Percentiles rank a stretch among this genome's conserved stretches.
Conservation (phyloP, 2,329 filamentous ascomycete species). For the Aspergillus hortae region DNA sequence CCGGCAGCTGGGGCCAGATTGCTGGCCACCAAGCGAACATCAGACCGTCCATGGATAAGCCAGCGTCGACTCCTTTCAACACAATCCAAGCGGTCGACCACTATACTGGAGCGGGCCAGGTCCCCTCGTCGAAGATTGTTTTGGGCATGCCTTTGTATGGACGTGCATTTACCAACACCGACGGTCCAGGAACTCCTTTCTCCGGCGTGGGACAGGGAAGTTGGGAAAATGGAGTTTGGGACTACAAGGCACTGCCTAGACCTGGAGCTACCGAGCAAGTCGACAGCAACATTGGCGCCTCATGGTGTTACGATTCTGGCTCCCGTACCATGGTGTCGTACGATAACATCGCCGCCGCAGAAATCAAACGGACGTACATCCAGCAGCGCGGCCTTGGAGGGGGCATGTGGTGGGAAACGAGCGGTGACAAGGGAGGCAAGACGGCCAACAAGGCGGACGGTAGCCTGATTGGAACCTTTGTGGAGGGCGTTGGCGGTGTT, state of each 20-base stretch:
- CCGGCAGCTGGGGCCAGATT: conserved; percentile 71
- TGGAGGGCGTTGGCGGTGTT: conserved; percentile 33
- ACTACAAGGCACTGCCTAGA: conserved; percentile 80
- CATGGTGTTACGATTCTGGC: conserved; percentile 69
- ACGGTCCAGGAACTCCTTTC: conserved; percentile 69
- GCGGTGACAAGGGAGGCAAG: conserved; percentile 65
- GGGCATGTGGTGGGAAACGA: conserved; percentile 97
- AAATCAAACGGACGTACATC: conserved; percentile 69
- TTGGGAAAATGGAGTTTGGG: conserved; percentile 83
- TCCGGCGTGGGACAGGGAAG: conserved; percentile 67
- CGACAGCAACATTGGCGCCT: conserved; percentile 64
- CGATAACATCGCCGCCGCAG: conserved; percentile 57
- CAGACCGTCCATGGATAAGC: conserved; percentile 56
- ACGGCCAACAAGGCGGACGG: conserved; percentile 35
- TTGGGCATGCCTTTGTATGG: conserved; percentile 97
- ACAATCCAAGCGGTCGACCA: conserved; percentile 65
- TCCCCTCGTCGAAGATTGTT: conserved; percentile 70
- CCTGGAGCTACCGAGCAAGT: conserved; percentile 61
- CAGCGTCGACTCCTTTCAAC: conserved; percentile 72
- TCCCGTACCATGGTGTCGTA: conserved; percentile 72
- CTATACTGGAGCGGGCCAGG: conserved; percentile 61
- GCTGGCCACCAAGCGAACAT: conserved; percentile 83
- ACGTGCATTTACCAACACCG: conserved; percentile 75
- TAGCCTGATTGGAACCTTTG: conserved; percentile 64
- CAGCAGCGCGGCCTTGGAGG: conserved; percentile 66